A percentile compares a stretch with the other conserved stretches of the same genome.
These are phyloP conservation scores for Polyporus tsugae DNA, from an alignment of 1,284 basidiomycete genomes.

Conservation along the genomic window DNA sequence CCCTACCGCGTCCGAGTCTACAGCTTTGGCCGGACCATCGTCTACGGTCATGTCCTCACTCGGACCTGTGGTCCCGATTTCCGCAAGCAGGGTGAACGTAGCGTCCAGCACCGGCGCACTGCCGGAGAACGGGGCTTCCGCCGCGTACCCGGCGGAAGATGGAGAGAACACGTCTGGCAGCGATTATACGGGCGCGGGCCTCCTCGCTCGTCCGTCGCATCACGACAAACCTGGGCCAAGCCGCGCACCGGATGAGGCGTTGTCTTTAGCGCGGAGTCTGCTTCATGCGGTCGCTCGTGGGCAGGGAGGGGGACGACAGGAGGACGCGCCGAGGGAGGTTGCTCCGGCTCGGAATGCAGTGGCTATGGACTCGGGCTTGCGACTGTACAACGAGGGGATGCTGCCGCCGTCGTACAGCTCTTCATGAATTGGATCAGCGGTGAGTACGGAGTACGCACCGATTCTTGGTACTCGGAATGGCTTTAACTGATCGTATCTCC, in stretches of 20 bases:
- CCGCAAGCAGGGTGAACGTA: neutral
- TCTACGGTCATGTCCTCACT: neutral
- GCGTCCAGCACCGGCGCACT: neutral
- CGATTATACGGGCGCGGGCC: neutral
- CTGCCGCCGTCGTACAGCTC: constrained; percentile 10
- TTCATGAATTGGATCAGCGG: neutral
- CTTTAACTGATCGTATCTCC: no score
- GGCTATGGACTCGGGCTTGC: constrained; percentile 6
- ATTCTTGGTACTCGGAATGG: neutral
- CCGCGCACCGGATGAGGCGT: neutral
- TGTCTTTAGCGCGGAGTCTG: neutral
- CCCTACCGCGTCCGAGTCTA: neutral
- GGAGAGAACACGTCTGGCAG: neutral
- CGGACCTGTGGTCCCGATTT: neutral
- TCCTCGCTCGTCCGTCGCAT: neutral
- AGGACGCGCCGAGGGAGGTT: no score
- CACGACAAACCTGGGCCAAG: neutral
- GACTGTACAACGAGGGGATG: neutral
- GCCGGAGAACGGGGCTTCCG: neutral
- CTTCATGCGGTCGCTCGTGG: neutral
- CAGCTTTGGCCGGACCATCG: neutral
- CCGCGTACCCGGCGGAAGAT: neutral
- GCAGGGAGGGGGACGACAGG: no score
- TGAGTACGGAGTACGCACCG: neutral
- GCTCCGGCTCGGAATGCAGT: neutral